A percentile compares a stretch with the other conserved stretches of the same genome.
These are phyloP conservation scores for Xylaria flabelliformis DNA, from an alignment of 495 filamentous ascomycete species.

Conservation along the genomic window DNA sequence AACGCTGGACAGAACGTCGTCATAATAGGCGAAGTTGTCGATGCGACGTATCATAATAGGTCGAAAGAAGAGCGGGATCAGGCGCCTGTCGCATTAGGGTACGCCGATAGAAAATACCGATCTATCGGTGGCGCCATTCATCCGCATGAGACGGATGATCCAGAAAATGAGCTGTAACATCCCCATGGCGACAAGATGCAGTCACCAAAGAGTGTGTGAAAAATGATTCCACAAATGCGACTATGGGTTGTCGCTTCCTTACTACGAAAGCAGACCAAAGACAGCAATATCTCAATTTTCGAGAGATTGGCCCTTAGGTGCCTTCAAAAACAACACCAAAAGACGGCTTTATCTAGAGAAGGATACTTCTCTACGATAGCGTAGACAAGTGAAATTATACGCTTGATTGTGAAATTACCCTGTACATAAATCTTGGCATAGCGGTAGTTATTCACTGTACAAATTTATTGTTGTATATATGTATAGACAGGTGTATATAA, in stretches of 20 bases:
- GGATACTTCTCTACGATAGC: background rate
- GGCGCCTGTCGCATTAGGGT: constrained; percentile 14
- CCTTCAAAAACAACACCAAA: background rate
- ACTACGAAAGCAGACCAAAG: background rate
- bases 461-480: background rate
- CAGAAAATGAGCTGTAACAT: background rate
- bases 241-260: background rate
- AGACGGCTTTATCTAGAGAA: background rate
- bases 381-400: background rate
- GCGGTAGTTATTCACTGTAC: constrained; percentile 16
- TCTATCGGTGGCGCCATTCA: constrained; percentile 14
- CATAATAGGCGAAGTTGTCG: constrained; percentile 24
- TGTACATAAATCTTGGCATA: constrained; percentile 21
- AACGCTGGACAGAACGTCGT: constrained; percentile 20
- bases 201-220: background rate
- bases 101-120: constrained; percentile 25
- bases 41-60: constrained; percentile 4
- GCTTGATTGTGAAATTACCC: background rate
- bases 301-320: too few species aligned
- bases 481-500: constrained; percentile 14
- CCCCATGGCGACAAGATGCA: background rate
- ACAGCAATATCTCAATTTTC: background rate
- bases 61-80: background rate
- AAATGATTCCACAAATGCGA: background rate
- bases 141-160: background rate